Base-by-base conservation (phyloP, 306 rosid species). In the Ziziphus jujuba region DNA sequence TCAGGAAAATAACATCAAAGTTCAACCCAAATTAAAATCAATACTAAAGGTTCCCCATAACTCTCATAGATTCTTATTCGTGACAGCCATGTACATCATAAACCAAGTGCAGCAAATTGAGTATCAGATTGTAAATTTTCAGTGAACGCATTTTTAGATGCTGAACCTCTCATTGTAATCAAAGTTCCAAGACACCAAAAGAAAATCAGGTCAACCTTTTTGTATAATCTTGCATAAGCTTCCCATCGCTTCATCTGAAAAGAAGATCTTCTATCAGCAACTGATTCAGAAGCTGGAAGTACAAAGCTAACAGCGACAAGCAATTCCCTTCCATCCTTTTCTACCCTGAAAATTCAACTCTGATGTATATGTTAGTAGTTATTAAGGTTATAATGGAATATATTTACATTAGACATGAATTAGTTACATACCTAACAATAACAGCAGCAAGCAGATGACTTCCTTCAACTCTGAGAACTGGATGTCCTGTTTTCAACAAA, bases 401-500 rank as follows among this genome's bases (percentile, higher is more conserved):
- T 21, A 52, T 23, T n/a, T 40, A 23, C 16, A 55, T 7, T 63
- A 58, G 50, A 66, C 34, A 38, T 31, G 25, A 62, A 34, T 35
- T 40, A 59, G 66, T 66, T 24, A 54, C 25, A 33, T 75, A 90
- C 98, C 91, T 73, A 33, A 87, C 78, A 79, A 92, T 81, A 70
- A 90, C 96, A 52, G 98, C 97, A 72, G 96, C 89, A 79, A 90
- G 90, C 67, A 92, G 84, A 73, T 90, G 96, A 82, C 98, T 90
- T 81, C 96, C 97, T 72, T 92, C 96, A 72, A 90, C 93, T 83
- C 93, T 87, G 73, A 92, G 98, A 70, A 87, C 98, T 24, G 98
- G 98, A 72, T 81, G 97, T 48, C 98, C 98, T 80, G 73, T 75
- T 81, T 92, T 90, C 71, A 92, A 55, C 70, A 89, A 81, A 63